Percentiles rank a stretch among this genome's conserved stretches.
Conservation (phyloP, 2,329 filamentous ascomycete genomes). For the Cadophora luteo-olivacea region DNA sequence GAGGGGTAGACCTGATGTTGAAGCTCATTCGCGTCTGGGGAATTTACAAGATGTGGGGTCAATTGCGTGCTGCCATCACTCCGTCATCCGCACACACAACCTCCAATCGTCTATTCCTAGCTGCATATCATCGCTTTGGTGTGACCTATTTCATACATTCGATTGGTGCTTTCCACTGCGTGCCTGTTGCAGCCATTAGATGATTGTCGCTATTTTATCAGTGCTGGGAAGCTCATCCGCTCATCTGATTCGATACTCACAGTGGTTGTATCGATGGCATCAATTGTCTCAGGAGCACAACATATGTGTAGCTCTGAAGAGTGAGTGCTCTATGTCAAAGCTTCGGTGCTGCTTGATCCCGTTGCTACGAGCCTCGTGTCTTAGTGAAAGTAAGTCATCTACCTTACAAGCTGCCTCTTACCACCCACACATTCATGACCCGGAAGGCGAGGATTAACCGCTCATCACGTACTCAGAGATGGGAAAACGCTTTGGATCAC, state of each 20-base stretch:
- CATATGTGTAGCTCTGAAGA: slow-evolving; percentile 15
- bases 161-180: not conserved
- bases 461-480: slow-evolving; percentile 1
- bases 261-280: slow-evolving; percentile 24
- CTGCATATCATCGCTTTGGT: not conserved
- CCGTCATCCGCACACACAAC: slow-evolving; percentile 9
- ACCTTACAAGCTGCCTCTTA: no score
- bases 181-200: slow-evolving; percentile 1
- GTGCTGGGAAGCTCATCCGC: not conserved
- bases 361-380: not conserved
- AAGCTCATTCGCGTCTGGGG: slow-evolving; percentile 16
- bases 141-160: not conserved
- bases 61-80: slow-evolving; percentile 31
- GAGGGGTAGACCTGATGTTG: slow-evolving; percentile 22
- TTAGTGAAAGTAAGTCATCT: not conserved
- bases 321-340: not conserved
- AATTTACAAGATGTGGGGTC: slow-evolving; percentile 36
- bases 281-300: slow-evolving; percentile 27
- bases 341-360: not conserved
- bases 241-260: not conserved
- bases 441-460: slow-evolving; percentile 3
- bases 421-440: no score
- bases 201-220: not conserved
- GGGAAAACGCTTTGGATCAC: not conserved
- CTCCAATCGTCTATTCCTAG: not conserved